Evolutionary conservation across 306 rosid genomes (phyloP), one percentile per base, ranked within the genome.

Genomic region (Fragaria ananassa): DNA sequence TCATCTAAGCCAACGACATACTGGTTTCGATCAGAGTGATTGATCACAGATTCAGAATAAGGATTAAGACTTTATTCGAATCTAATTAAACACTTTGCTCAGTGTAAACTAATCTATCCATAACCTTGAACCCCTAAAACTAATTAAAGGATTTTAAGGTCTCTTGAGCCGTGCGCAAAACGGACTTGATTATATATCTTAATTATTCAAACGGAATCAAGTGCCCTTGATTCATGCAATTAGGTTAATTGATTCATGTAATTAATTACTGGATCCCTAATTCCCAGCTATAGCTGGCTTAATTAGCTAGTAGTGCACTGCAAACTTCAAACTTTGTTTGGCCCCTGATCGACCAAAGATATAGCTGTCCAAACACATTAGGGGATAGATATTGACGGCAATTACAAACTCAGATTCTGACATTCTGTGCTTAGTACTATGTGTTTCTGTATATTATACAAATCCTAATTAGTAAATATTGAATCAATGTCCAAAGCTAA

Each of bases 111-210:
- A 67, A 74, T 69, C 37, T 35, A 42, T 77, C 41, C 68, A 15
- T 51, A 25, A 44, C 80, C 77, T 78, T 74, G 79, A 78, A 70
- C n/a, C 78, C 76, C 82, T 69, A 74, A 81, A 70, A 12, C 25
- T 60, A 31, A 68, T 29, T 0, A 14, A 73, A 60, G 49, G 13
- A 18, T 23, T 69, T 60, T 53, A 50, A 70, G 76, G 44, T 82
- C 70, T 73, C 81, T 84, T 70, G 83, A 80, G 83, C 85, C 81
- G 60, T 81, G 79, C 76, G 23, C 74, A 27, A 17, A 44, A 53
- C 3, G 42, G n/a, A 5, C 31, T 54, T 54, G 61, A 8, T 54
- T 35, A 35, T 35, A 35, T n/a, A 1, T 15, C 29, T 49, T 25
- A 70, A 49, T 19, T 25, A 39, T 23, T 17, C 49, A 18, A 56